Evolutionary conservation across 176 grass and related monocot species (phyloP).

Genomic region (Carex cristatella): DNA sequence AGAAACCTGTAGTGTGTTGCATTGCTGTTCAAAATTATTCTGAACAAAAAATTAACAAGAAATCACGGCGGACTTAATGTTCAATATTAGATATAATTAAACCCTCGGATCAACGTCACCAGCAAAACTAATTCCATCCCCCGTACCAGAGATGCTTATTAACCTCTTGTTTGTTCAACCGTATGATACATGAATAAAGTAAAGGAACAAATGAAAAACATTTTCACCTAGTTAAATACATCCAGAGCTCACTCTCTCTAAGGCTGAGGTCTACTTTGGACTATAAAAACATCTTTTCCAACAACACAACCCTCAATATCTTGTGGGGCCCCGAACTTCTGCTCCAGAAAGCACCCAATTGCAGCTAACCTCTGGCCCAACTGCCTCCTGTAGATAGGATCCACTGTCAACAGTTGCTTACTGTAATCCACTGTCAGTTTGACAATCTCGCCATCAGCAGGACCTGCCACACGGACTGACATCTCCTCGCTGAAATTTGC

Average conservation of each 20-base stretch:
- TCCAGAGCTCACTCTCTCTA: constrained; percentile 4
- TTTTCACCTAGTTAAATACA: not conserved
- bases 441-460: constrained; percentile 55
- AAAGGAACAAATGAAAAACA: not conserved
- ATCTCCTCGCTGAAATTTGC: constrained; percentile 92
- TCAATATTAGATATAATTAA: not conserved
- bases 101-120: not conserved
- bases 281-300: constrained; percentile 72
- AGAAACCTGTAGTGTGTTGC: not conserved
- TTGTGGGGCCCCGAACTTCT: constrained; percentile 72
- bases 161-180: not conserved
- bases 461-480: constrained; percentile 48
- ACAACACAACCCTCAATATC: constrained; percentile 93
- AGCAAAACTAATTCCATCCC: not conserved
- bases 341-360: constrained; percentile 82
- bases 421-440: constrained; percentile 73
- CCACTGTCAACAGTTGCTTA: constrained; percentile 62
- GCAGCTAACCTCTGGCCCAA: constrained; percentile 66
- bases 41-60: not conserved
- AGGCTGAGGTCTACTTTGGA: constrained; percentile 86
- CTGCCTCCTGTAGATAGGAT: constrained; percentile 58
- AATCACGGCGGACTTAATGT: not conserved
- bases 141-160: not conserved
- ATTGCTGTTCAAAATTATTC: not conserved
- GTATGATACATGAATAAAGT: too few relatives aligned